Evolutionary conservation across 805 yeast species (phyloP).

Genomic region (Hanseniaspora mollemarum): DNA sequence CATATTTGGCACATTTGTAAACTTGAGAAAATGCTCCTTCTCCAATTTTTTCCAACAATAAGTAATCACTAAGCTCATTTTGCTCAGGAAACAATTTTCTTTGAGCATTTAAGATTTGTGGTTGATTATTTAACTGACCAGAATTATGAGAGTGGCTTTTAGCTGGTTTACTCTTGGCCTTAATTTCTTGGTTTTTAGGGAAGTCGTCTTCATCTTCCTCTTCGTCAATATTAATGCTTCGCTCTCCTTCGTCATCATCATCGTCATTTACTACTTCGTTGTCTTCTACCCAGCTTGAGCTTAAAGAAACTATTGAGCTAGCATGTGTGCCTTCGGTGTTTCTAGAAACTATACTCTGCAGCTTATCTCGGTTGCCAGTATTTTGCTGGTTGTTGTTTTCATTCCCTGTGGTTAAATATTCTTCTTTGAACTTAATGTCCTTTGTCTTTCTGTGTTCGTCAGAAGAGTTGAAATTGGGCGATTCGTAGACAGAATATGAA

Average conservation of each 20-base stretch:
- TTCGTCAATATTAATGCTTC: constrained; percentile 15
- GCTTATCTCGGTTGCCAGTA: not conserved
- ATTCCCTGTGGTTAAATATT: not conserved
- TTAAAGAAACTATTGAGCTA: constrained; percentile 12
- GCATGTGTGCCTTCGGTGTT: constrained; percentile 8
- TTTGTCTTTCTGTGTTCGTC: not conserved
- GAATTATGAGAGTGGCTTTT: not conserved
- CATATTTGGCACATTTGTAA: constrained; percentile 41
- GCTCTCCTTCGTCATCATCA: constrained; percentile 16
- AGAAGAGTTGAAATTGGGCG: not conserved
- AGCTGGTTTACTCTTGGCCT: not conserved
- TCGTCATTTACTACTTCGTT: constrained; percentile 10
- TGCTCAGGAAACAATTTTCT: constrained; percentile 30
- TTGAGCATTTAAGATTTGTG: constrained; percentile 19
- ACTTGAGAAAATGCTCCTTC: constrained; percentile 79
- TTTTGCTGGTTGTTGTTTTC: not conserved
- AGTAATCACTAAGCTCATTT: constrained; percentile 30
- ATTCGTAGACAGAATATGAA: not conserved
- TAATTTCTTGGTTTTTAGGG: not conserved
- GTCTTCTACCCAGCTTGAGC: constrained; percentile 10
- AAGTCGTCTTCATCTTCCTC: constrained; percentile 19
- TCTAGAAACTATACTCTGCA: constrained; percentile 11
- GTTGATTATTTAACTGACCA: not conserved
- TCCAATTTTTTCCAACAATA: constrained; percentile 45
- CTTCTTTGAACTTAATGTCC: constrained; percentile 13